Evolutionary conservation across 768 basidiomycete genomes (phyloP).

Genomic region (Postia placenta): DNA sequence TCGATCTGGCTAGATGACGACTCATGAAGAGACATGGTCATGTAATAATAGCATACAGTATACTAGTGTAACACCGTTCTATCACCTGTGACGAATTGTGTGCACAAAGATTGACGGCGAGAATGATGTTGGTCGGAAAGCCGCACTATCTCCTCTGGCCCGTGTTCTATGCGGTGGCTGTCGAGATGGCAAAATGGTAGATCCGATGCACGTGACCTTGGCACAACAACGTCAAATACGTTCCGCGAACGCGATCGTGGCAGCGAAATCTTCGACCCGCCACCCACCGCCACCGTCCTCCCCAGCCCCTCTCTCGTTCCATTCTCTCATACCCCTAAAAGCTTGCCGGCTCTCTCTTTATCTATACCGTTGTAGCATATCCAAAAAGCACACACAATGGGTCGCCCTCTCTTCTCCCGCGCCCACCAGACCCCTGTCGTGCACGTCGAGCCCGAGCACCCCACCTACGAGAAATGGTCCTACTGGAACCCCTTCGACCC

Average conservation of each 20-base stretch:
- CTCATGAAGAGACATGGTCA: too few relatives aligned
- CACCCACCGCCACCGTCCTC: neutral
- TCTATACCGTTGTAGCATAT: constrained; percentile 12
- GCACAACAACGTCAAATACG: constrained; percentile 3
- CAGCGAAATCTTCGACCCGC: constrained; percentile 1
- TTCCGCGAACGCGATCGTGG: neutral
- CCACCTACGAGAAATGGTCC: constrained; percentile 53
- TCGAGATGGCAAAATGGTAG: too few relatives aligned
- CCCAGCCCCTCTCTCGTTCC: neutral
- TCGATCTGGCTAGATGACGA: too few relatives aligned
- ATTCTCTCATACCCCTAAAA: constrained; percentile 14
- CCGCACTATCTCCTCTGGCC: neutral
- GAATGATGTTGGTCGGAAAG: neutral
- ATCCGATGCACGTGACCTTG: neutral
- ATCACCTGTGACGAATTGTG: neutral
- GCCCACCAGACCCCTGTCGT: constrained; percentile 12
- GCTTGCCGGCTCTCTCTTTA: constrained; percentile 10
- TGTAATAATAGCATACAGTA: too few relatives aligned
- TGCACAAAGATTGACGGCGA: neutral
- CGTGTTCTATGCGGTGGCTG: too few relatives aligned
- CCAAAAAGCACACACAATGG: constrained; percentile 10
- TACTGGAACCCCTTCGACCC: constrained; percentile 67
- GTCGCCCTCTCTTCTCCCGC: constrained; percentile 17
- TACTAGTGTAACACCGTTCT: neutral
- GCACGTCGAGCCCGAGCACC: constrained; percentile 17